phyloP scores from a whole-genome alignment of 148 eudicot genomes.

The Vaccinium vitisidaea region DNA sequence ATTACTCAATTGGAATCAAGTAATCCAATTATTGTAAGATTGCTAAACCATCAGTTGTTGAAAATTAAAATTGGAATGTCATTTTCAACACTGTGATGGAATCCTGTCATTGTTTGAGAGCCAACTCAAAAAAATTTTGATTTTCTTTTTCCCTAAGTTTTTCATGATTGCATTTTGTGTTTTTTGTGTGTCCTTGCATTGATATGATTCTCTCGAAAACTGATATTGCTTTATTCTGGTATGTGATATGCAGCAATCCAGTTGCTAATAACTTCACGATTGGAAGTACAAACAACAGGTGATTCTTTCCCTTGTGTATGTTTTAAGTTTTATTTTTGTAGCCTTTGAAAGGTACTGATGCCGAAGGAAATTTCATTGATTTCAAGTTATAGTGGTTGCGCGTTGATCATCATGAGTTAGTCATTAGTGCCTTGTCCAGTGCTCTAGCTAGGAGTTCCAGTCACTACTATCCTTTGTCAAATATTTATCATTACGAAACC shows the following conservation, averaged over 20 bases:
- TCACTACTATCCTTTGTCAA: neutral
- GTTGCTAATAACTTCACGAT: slow-evolving; percentile 76
- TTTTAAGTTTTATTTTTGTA: neutral
- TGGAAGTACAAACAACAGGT: slow-evolving; percentile 56
- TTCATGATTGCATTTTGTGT: neutral
- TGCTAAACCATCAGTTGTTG: neutral
- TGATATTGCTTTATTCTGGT: neutral
- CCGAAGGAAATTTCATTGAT: neutral
- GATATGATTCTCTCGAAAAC: neutral
- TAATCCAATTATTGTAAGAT: neutral
- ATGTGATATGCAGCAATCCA: slow-evolving; percentile 58
- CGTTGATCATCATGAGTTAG: neutral
- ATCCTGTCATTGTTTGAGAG: neutral
- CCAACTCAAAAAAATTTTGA: neutral
- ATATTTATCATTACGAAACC: neutral
- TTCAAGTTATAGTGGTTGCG: neutral
- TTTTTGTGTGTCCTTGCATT: neutral
- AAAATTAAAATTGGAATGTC: neutral
- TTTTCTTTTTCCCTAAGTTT: neutral
- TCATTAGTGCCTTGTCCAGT: neutral
- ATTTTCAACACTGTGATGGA: neutral
- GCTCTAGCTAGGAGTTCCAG: neutral
- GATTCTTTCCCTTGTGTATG: slow-evolving; percentile 7
- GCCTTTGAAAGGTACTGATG: neutral
- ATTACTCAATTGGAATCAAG: neutral